Percentiles rank a stretch among this genome's conserved stretches.
These are phyloP conservation scores for Grosmannia penicillata DNA, from an alignment of 2,329 filamentous ascomycete genomes.

Conservation along the genomic window DNA sequence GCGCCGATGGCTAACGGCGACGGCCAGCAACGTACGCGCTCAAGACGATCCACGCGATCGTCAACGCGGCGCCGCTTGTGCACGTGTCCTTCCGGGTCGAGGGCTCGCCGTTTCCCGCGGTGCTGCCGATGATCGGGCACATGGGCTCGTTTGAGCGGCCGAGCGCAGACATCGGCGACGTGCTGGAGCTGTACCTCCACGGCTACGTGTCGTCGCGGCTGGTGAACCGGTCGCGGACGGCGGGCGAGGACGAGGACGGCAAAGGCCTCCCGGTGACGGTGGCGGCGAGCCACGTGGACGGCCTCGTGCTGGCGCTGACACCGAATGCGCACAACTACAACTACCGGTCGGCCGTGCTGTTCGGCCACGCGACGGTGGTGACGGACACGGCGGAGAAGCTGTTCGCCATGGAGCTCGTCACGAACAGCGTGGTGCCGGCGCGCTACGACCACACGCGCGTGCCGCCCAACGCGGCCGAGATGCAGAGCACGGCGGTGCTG, in stretches of 20 bases:
- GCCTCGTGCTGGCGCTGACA: slow-evolving; percentile 64
- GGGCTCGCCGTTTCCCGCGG: slow-evolving; percentile 55
- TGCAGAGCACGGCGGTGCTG: slow-evolving; percentile 60
- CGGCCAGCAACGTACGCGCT: slow-evolving; percentile 53
- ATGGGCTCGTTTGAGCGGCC: slow-evolving; percentile 58
- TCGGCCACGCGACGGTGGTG: slow-evolving; percentile 58
- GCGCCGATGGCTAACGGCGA: background rate
- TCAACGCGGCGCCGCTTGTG: slow-evolving; percentile 60
- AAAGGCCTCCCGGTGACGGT: slow-evolving; percentile 51
- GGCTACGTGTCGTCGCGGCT: slow-evolving; percentile 71
- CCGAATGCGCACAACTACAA: slow-evolving; percentile 75
- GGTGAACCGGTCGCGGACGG: slow-evolving; percentile 44
- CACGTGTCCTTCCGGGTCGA: slow-evolving; percentile 63
- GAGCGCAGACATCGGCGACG: slow-evolving; percentile 44
- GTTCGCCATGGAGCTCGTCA: slow-evolving; percentile 67
- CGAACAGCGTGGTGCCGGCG: slow-evolving; percentile 52
- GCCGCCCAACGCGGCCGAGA: slow-evolving; percentile 58
- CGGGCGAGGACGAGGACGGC: slow-evolving; percentile 2
- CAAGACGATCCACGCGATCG: slow-evolving; percentile 56
- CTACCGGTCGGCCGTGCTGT: slow-evolving; percentile 67
- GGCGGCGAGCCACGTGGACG: slow-evolving; percentile 61
- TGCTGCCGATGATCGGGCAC: slow-evolving; percentile 74
- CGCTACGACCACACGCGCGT: slow-evolving; percentile 56
- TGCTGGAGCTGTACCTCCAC: slow-evolving; percentile 66
- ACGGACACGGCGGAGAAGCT: slow-evolving; percentile 54